These are phyloP conservation scores for Sindora glabra DNA, from an alignment of 306 rosid genomes.

Conservation along the genomic window DNA sequence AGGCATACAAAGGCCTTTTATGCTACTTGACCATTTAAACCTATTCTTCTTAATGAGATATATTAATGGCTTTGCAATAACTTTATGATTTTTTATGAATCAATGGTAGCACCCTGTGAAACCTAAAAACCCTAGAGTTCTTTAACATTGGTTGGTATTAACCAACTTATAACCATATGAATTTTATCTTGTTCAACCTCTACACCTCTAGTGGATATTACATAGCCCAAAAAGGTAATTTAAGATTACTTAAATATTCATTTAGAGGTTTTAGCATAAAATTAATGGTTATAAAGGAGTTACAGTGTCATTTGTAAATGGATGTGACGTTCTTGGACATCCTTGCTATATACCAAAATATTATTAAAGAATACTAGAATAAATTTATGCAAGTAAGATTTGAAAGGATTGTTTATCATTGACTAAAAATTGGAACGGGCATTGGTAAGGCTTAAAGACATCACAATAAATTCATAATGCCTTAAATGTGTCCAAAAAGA, in stretches of 20 bases:
- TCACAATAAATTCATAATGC: no score
- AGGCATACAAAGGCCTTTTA: neutral
- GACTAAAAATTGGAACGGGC: no score
- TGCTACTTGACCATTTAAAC: neutral
- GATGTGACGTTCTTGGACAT: no score
- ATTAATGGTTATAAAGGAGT: neutral
- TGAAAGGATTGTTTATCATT: no score
- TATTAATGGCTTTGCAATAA: neutral
- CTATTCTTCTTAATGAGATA: neutral
- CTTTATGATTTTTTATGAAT: neutral
- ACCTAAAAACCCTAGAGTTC: neutral
- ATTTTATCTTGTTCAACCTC: neutral
- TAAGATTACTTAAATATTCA: neutral
- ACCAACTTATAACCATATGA: neutral
- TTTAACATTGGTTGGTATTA: neutral
- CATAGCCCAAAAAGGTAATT: neutral
- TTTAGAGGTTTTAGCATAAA: neutral
- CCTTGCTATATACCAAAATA: no score
- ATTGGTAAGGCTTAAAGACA: no score
- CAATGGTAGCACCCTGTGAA: neutral
- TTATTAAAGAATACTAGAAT: no score
- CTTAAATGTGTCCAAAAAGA: no score
- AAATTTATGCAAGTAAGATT: no score
- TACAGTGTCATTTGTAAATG: no score
- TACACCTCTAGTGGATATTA: neutral